Evolutionary conservation across 2,329 filamentous ascomycete species (phyloP).

Genomic region (Diaporthe ilicicola): DNA sequence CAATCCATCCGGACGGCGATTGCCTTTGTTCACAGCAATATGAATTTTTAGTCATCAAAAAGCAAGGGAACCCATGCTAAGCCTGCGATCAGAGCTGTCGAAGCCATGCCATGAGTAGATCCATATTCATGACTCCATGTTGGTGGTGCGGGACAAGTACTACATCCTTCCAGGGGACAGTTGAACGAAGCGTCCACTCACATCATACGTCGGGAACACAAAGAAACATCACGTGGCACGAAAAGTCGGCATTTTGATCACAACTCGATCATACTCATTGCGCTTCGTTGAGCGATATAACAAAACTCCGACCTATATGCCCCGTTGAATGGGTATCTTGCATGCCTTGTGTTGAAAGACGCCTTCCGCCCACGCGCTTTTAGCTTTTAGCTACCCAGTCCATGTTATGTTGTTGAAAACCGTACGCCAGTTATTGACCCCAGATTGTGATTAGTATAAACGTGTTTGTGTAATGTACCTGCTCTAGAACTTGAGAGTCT

Average conservation of each 20-base stretch:
- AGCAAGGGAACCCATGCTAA: too few relatives aligned
- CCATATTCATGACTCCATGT: too few relatives aligned
- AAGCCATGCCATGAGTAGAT: too few relatives aligned
- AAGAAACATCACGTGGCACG: background rate
- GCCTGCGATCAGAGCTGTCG: too few relatives aligned
- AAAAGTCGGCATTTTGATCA: background rate
- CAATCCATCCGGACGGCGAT: too few relatives aligned
- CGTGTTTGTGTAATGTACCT: slow-evolving; percentile 14
- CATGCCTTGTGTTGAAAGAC: slow-evolving; percentile 46
- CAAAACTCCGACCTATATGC: slow-evolving; percentile 26
- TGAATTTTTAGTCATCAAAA: too few relatives aligned
- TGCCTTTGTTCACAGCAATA: too few relatives aligned
- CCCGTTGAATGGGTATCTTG: slow-evolving; percentile 30
- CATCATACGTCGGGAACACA: too few relatives aligned
- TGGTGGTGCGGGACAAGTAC: too few relatives aligned
- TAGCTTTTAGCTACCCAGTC: slow-evolving; percentile 26
- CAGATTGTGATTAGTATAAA: slow-evolving; percentile 29
- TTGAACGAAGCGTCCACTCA: too few relatives aligned
- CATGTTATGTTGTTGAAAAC: slow-evolving; percentile 43
- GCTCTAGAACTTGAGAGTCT: slow-evolving; percentile 87
- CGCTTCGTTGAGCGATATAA: slow-evolving; percentile 27
- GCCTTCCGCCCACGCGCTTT: slow-evolving; percentile 34
- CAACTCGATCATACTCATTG: slow-evolving; percentile 23
- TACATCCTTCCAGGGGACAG: too few relatives aligned
- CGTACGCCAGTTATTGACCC: slow-evolving; percentile 43